Evolutionary conservation across 805 yeast species (phyloP).

Genomic region (Nakazawaea pomicola): DNA sequence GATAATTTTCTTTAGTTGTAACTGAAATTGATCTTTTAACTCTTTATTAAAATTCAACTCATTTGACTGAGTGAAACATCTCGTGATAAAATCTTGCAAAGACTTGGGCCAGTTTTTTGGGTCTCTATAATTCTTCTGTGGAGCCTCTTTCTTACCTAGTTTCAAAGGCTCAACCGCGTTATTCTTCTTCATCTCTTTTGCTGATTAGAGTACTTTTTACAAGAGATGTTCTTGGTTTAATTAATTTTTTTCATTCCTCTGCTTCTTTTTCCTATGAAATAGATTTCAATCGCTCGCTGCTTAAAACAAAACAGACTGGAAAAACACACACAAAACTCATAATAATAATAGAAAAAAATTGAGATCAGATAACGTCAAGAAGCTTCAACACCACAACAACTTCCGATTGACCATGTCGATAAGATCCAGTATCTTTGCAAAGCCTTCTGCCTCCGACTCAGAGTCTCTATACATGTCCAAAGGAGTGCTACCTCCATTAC

Average conservation of each 20-base stretch:
- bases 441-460: neutral
- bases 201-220: too few species aligned
- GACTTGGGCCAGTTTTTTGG: slow-evolving; percentile 49
- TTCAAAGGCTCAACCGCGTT: slow-evolving; percentile 18
- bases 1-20: slow-evolving; percentile 44
- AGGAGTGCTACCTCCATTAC: slow-evolving; percentile 8
- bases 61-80: slow-evolving; percentile 37
- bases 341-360: neutral
- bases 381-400: too few species aligned
- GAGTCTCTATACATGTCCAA: slow-evolving; percentile 2
- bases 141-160: slow-evolving; percentile 15
- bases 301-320: too few species aligned
- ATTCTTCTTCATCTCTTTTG: slow-evolving; percentile 15
- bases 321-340: too few species aligned
- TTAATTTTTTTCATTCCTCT: neutral
- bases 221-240: too few species aligned
- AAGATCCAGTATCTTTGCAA: slow-evolving; percentile 11
- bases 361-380: too few species aligned
- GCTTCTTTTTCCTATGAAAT: neutral
- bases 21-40: slow-evolving; percentile 35
- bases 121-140: slow-evolving; percentile 18
- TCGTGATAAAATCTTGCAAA: slow-evolving; percentile 44
- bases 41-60: slow-evolving; percentile 27
- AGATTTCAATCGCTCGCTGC: too few species aligned
- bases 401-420: slow-evolving; percentile 3